Conservation (phyloP, 768 basidiomycete species). For the Leucosporidium scottii region DNA sequence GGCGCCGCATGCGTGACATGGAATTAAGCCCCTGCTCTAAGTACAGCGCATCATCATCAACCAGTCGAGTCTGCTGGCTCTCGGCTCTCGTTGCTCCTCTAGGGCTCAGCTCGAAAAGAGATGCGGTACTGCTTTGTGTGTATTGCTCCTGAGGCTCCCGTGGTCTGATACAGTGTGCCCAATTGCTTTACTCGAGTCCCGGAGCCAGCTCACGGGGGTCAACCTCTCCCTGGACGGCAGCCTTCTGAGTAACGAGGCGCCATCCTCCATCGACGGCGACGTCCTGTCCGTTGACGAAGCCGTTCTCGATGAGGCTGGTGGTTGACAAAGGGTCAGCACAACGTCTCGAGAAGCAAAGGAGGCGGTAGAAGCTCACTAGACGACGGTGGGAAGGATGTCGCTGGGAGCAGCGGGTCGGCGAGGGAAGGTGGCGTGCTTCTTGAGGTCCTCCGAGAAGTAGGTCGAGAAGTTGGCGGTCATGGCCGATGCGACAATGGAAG, state of each 20-base stretch:
- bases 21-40: too few species aligned
- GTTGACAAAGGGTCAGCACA: too few species aligned
- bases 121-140: too few species aligned
- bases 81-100: too few species aligned
- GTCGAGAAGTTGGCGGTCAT: slow-evolving; percentile 12
- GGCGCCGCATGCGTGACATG: too few species aligned
- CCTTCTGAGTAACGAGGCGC: slow-evolving; percentile 6
- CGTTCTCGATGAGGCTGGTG: slow-evolving; percentile 5
- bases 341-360: too few species aligned
- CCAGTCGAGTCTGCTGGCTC: too few species aligned
- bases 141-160: too few species aligned
- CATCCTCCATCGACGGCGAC: slow-evolving; percentile 32
- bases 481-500: slow-evolving; percentile 34
- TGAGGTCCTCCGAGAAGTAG: slow-evolving; percentile 25
- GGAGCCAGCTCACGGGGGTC: slow-evolving; percentile 32
- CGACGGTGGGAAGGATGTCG: slow-evolving; percentile 20
- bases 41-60: too few species aligned
- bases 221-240: background rate
- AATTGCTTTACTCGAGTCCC: slow-evolving; percentile 36
- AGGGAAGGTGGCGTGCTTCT: slow-evolving; percentile 30
- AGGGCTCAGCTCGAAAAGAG: too few species aligned
- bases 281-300: slow-evolving; percentile 5
- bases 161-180: too few species aligned
- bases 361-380: background rate
- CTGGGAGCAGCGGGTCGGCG: slow-evolving; percentile 18